Conservation (phyloP, 371 early-diverging fungal genomes). For the Circinella umbellata region DNA sequence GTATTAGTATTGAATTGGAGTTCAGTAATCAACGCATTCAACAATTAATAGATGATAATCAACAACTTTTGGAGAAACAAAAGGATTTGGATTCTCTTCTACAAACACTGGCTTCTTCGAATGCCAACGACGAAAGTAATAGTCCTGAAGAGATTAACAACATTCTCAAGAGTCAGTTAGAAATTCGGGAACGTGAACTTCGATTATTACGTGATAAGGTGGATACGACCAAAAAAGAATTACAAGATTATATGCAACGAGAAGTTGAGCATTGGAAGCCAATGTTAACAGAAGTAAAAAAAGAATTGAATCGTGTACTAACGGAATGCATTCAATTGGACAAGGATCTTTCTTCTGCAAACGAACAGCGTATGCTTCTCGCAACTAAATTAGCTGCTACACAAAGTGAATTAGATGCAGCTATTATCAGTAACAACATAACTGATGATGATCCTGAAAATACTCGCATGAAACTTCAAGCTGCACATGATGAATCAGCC, state of each 20-base stretch:
- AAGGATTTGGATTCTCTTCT: conserved; percentile 5
- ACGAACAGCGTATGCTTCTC: conserved; percentile 18
- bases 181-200: conserved; percentile 15
- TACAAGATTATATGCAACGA: conserved; percentile 11
- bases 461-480: not conserved
- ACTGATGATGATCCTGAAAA: not conserved
- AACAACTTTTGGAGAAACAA: not conserved
- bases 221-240: conserved; percentile 13
- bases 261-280: conserved; percentile 27
- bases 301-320: conserved; percentile 18
- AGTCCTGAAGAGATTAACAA: conserved; percentile 10
- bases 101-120: conserved; percentile 14
- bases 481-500: not conserved
- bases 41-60: not conserved
- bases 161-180: conserved; percentile 11
- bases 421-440: not conserved
- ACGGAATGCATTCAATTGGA: conserved; percentile 16
- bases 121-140: not conserved
- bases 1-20: not conserved
- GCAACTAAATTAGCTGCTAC: conserved; percentile 13
- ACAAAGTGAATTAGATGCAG: not conserved
- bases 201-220: conserved; percentile 19
- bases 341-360: conserved; percentile 22
- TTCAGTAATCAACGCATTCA: not conserved
- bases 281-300: conserved; percentile 13